Conservation (phyloP, 1,284 basidiomycete genomes). For the Xanthoconium separans region DNA sequence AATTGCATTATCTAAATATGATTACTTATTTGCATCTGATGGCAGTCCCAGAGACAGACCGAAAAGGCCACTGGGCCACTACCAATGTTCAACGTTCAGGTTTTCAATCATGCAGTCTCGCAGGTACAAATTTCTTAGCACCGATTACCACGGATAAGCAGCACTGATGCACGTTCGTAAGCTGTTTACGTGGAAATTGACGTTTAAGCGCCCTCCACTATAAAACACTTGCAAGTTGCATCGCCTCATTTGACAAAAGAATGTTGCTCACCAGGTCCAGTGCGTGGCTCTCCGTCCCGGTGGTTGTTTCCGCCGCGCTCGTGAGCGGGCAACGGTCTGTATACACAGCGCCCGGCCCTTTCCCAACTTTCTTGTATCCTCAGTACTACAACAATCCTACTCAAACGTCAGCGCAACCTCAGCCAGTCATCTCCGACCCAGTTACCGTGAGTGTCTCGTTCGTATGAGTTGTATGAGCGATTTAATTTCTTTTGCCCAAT, state of each 20-base stretch:
- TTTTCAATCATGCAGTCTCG: too few relatives aligned
- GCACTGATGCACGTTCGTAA: too few relatives aligned
- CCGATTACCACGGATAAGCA: not conserved
- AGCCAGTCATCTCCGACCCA: conserved; percentile 70
- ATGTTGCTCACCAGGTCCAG: conserved; percentile 12
- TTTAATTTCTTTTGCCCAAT: not conserved
- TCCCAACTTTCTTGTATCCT: conserved; percentile 62
- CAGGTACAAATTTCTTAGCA: too few relatives aligned
- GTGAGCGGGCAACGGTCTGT: conserved; percentile 37
- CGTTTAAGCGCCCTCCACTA: not conserved
- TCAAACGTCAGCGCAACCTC: conserved; percentile 62
- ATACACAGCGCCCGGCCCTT: conserved; percentile 59
- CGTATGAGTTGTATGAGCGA: not conserved
- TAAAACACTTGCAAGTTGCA: conserved; percentile 10
- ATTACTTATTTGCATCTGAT: too few relatives aligned
- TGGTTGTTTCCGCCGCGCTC: conserved; percentile 7
- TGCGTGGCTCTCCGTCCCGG: conserved; percentile 1
- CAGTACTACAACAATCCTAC: conserved; percentile 72
- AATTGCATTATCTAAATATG: too few relatives aligned
- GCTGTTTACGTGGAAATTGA: conserved; percentile 6
- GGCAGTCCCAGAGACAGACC: too few relatives aligned
- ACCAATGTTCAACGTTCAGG: too few relatives aligned
- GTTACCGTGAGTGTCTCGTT: conserved; percentile 45
- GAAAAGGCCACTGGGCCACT: too few relatives aligned
- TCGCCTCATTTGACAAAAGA: not conserved